Evolutionary conservation across 192 early-diverging fungal genomes (phyloP).

Genomic region (Rhizophagus sp.): DNA sequence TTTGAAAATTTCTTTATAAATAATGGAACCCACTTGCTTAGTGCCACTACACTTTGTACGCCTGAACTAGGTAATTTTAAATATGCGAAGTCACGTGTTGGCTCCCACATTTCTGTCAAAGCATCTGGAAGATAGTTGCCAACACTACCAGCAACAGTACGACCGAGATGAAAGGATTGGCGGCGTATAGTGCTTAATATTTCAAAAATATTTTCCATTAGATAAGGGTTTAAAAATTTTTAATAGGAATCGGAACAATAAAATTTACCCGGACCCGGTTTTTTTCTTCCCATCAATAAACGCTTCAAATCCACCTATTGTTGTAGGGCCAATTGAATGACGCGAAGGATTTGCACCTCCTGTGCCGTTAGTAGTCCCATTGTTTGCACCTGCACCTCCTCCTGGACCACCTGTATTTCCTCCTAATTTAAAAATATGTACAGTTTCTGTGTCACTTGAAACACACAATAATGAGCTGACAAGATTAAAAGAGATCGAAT

Average conservation of each 20-base stretch:
- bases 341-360: constrained; percentile 3
- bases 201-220: neutral
- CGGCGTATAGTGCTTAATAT: constrained; percentile 55
- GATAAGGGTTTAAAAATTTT: neutral
- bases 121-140: constrained; percentile 85
- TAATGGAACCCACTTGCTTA: constrained; percentile 54
- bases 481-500: constrained; percentile 86
- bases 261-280: neutral
- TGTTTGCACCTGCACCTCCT: constrained; percentile 14
- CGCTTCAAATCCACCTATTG: constrained; percentile 44
- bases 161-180: constrained; percentile 59
- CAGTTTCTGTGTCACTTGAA: constrained; percentile 91
- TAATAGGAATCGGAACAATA: neutral
- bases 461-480: constrained; percentile 72
- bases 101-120: constrained; percentile 94
- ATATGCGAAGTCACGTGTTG: constrained; percentile 91
- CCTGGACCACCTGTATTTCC: constrained; percentile 29
- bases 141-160: constrained; percentile 75
- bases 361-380: constrained; percentile 25
- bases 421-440: constrained; percentile 85
- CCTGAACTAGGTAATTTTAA: constrained; percentile 81
- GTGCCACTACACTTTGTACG: constrained; percentile 73
- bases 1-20: neutral
- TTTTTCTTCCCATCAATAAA: constrained; percentile 7
- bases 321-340: constrained; percentile 22